Evolutionary conservation across 768 basidiomycete species (phyloP).

Genomic region (Rhodocollybia butyracea): DNA sequence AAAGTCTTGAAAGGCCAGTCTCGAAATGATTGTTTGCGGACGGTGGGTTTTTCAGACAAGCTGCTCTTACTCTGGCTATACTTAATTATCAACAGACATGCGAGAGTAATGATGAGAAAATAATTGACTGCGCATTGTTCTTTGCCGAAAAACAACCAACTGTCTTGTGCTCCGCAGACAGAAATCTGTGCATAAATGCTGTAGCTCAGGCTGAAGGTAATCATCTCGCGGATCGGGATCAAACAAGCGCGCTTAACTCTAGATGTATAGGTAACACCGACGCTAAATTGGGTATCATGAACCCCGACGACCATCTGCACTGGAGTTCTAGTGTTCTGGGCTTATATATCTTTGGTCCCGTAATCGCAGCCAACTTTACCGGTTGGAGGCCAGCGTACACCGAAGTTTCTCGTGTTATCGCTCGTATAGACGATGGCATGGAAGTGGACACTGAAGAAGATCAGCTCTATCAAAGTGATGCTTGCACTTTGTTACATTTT

Average conservation of each 20-base stretch:
- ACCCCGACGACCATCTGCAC: background rate
- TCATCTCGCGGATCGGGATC: slow-evolving; percentile 12
- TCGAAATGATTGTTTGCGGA: slow-evolving; percentile 70
- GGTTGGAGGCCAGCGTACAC: slow-evolving; percentile 36
- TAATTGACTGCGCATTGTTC: slow-evolving; percentile 74
- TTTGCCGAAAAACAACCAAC: slow-evolving; percentile 44
- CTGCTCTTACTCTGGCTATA: slow-evolving; percentile 13
- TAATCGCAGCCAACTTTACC: background rate
- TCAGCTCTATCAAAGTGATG: slow-evolving; percentile 45
- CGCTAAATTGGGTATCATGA: background rate
- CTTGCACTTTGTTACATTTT: slow-evolving; percentile 63
- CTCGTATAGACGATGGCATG: slow-evolving; percentile 38
- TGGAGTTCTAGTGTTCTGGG: slow-evolving; percentile 32
- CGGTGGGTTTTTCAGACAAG: slow-evolving; percentile 41
- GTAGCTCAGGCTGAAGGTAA: slow-evolving; percentile 46
- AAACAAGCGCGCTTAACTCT: background rate
- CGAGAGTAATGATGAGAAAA: slow-evolving; percentile 61
- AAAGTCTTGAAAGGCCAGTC: slow-evolving; percentile 58
- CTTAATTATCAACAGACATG: slow-evolving; percentile 4
- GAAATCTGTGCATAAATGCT: slow-evolving; percentile 56
- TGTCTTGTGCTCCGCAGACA: slow-evolving; percentile 67
- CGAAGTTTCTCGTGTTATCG: slow-evolving; percentile 15
- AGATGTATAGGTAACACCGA: background rate
- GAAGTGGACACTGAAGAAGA: slow-evolving; percentile 26
- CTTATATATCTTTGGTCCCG: slow-evolving; percentile 36